phyloP scores from a whole-genome alignment of 2,329 filamentous ascomycete species.

The Xylariaceae sp. region DNA sequence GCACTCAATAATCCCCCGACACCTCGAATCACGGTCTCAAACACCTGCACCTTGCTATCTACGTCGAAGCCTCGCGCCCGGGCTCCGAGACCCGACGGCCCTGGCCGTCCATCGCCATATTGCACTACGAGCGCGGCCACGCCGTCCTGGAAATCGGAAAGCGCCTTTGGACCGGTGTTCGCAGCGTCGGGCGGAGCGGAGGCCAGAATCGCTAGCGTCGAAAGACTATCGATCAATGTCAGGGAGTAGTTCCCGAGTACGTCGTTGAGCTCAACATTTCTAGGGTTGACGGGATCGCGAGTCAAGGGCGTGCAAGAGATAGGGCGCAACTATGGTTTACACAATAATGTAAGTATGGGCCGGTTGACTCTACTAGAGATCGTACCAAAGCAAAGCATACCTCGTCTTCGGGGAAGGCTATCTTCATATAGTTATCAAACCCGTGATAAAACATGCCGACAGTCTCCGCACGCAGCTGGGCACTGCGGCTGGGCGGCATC shows the following conservation, averaged over 20 bases:
- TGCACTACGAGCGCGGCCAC: conserved; percentile 68
- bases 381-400: conserved; percentile 34
- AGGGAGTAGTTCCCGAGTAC: conserved; percentile 95
- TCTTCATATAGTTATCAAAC: conserved; percentile 86
- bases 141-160: conserved; percentile 73
- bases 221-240: conserved; percentile 90
- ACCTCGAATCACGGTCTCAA: conserved; percentile 93
- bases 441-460: conserved; percentile 93
- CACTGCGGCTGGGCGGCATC: conserved; percentile 53
- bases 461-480: conserved; percentile 53
- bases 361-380: conserved; percentile 13
- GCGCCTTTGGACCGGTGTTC: conserved; percentile 53
- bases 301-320: conserved; percentile 78
- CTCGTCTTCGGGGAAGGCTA: conserved; percentile 96
- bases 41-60: conserved; percentile 97
- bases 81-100: conserved; percentile 62
- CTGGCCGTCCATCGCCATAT: conserved; percentile 78
- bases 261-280: conserved; percentile 84
- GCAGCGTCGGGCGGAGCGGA: conserved; percentile 58
- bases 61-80: conserved; percentile 81
- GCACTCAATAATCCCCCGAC: conserved; percentile 87
- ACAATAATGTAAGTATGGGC: conserved; percentile 13
- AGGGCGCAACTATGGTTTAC: conserved; percentile 61
- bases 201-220: conserved; percentile 86
- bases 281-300: conserved; percentile 72